Conservation (phyloP, 1,284 basidiomycete genomes). For the Cutaneotrichosporon daszewskae region DNA sequence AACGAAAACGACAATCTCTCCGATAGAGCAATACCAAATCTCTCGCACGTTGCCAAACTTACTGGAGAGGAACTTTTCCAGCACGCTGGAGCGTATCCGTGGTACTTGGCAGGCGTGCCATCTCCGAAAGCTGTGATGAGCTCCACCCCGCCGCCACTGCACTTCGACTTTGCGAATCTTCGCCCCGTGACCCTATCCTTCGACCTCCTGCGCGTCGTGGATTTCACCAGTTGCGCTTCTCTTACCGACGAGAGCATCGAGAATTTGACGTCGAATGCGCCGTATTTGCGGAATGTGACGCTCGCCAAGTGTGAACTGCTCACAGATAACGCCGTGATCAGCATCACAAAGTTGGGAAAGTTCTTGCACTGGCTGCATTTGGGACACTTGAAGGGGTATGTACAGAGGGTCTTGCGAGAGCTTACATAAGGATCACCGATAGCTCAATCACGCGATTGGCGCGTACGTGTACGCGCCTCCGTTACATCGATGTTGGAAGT, state of each 20-base stretch:
- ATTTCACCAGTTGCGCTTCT: constrained; percentile 75
- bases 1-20: constrained; percentile 74
- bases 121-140: constrained; percentile 4
- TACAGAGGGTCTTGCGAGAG: constrained; percentile 6
- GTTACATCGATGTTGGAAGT: constrained; percentile 98
- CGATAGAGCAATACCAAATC: constrained; percentile 78
- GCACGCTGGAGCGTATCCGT: constrained; percentile 9
- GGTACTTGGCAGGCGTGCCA: constrained; percentile 9
- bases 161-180: too few species aligned
- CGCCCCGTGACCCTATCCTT: constrained; percentile 46
- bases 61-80: constrained; percentile 13
- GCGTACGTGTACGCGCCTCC: constrained; percentile 79
- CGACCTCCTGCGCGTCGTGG: constrained; percentile 80
- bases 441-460: constrained; percentile 77
- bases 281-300: constrained; percentile 85
- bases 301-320: constrained; percentile 83
- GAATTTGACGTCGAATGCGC: constrained; percentile 79
- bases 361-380: constrained; percentile 93
- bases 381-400: constrained; percentile 65
- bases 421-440: constrained; percentile 85
- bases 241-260: constrained; percentile 86
- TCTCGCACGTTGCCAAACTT: constrained; percentile 45
- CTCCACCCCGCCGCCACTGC: not conserved
- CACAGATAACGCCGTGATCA: constrained; percentile 79
- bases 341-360: constrained; percentile 80